phyloP scores from a whole-genome alignment of 2,329 filamentous ascomycete genomes.

The Arthroderma sp. region DNA sequence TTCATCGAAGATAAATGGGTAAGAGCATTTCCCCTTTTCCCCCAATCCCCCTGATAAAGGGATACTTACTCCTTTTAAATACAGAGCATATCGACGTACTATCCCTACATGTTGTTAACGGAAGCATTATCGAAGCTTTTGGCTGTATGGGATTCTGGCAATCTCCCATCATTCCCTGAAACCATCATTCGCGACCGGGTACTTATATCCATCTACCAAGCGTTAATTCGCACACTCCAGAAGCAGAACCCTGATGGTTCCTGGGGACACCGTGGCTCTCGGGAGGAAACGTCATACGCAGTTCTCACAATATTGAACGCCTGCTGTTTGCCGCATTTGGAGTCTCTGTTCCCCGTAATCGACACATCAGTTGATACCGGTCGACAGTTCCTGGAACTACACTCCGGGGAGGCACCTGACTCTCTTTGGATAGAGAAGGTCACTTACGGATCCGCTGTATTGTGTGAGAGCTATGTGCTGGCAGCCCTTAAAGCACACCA shows the following conservation, averaged over 20 bases:
- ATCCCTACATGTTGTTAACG: constrained; percentile 17
- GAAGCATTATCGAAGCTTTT: constrained; percentile 12
- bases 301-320: constrained; percentile 13
- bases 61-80: not conserved
- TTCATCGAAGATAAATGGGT: constrained; percentile 22
- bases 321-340: not conserved
- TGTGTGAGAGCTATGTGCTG: constrained; percentile 20
- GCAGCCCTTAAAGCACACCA: constrained; percentile 18
- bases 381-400: not conserved
- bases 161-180: constrained; percentile 5
- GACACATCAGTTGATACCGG: not conserved
- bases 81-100: constrained; percentile 14
- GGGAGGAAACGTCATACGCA: constrained; percentile 17
- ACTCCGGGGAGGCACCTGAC: constrained; percentile 3
- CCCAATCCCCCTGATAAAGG: not conserved
- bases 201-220: not conserved
- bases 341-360: not conserved
- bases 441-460: constrained; percentile 15
- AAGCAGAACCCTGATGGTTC: constrained; percentile 13
- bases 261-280: constrained; percentile 12
- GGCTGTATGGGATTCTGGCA: constrained; percentile 8
- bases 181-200: constrained; percentile 7
- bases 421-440: constrained; percentile 19
- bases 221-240: constrained; percentile 5
- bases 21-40: not conserved